Evolutionary conservation across 495 filamentous ascomycete species (phyloP).

Genomic region (Talaromyces proteolyticus): DNA sequence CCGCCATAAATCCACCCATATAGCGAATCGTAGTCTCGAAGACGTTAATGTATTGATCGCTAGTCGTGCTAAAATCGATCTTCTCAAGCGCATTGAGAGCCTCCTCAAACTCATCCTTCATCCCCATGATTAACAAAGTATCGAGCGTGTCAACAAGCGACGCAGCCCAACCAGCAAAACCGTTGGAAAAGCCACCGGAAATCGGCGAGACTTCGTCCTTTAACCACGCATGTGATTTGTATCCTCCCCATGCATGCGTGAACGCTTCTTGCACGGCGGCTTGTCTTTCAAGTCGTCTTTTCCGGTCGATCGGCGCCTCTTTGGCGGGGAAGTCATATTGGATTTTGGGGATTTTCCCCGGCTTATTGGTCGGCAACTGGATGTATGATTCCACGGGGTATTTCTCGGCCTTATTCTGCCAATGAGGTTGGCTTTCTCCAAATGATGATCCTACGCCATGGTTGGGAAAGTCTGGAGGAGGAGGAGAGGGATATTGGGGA

Average conservation of each 20-base stretch:
- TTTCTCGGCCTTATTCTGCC: slow-evolving; percentile 35
- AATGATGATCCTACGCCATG: slow-evolving; percentile 8
- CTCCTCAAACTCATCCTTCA: slow-evolving; percentile 53
- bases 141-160: slow-evolving; percentile 57
- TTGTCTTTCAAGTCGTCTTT: slow-evolving; percentile 25
- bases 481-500: not conserved
- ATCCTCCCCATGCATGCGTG: slow-evolving; percentile 66
- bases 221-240: slow-evolving; percentile 70
- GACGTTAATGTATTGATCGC: slow-evolving; percentile 57
- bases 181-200: slow-evolving; percentile 41
- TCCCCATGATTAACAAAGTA: slow-evolving; percentile 57
- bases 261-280: slow-evolving; percentile 65
- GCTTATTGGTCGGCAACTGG: slow-evolving; percentile 35
- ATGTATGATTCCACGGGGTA: slow-evolving; percentile 44
- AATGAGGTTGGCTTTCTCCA: slow-evolving; percentile 14
- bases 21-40: slow-evolving; percentile 91
- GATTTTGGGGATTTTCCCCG: slow-evolving; percentile 40
- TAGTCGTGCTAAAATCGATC: slow-evolving; percentile 49
- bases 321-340: slow-evolving; percentile 46
- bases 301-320: slow-evolving; percentile 31
- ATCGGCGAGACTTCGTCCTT: slow-evolving; percentile 73
- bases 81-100: slow-evolving; percentile 46
- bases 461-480: slow-evolving; percentile 12
- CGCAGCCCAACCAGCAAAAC: slow-evolving; percentile 59
- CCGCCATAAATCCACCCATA: slow-evolving; percentile 74